Conservation (phyloP, 2,329 filamentous ascomycete species). For the Phaeosphaeria sp. region DNA sequence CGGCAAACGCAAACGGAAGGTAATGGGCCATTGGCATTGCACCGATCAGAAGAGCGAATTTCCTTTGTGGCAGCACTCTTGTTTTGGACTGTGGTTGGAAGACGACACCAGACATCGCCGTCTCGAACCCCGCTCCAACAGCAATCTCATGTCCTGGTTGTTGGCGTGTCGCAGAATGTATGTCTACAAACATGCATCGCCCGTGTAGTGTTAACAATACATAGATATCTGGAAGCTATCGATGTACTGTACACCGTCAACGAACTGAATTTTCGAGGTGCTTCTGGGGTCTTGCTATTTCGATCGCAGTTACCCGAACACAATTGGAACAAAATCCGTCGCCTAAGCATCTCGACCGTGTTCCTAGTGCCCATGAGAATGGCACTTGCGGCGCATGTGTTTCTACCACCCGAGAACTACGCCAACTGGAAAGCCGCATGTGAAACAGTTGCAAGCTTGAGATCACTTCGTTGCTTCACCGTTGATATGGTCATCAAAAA, state of each 20-base stretch:
- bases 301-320: background rate
- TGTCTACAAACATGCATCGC: background rate
- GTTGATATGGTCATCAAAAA: conserved; percentile 17
- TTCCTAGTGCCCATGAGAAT: conserved; percentile 7
- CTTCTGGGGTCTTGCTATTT: conserved; percentile 5
- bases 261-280: conserved; percentile 14
- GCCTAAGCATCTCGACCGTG: conserved; percentile 12
- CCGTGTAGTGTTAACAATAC: background rate
- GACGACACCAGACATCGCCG: background rate
- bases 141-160: conserved; percentile 7
- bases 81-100: conserved; percentile 10
- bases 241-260: conserved; percentile 14
- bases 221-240: conserved; percentile 12
- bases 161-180: conserved; percentile 15
- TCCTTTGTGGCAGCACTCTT: conserved; percentile 19
- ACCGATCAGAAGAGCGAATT: conserved; percentile 4
- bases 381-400: background rate
- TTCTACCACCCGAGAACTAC: conserved; percentile 9
- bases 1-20: conserved; percentile 1
- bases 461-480: conserved; percentile 5
- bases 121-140: background rate
- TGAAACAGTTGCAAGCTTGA: conserved; percentile 2
- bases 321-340: conserved; percentile 13
- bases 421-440: conserved; percentile 7
- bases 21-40: conserved; percentile 13